Conservation (phyloP, 2,329 filamentous ascomycete genomes). For the Xylariaceae sp. region DNA sequence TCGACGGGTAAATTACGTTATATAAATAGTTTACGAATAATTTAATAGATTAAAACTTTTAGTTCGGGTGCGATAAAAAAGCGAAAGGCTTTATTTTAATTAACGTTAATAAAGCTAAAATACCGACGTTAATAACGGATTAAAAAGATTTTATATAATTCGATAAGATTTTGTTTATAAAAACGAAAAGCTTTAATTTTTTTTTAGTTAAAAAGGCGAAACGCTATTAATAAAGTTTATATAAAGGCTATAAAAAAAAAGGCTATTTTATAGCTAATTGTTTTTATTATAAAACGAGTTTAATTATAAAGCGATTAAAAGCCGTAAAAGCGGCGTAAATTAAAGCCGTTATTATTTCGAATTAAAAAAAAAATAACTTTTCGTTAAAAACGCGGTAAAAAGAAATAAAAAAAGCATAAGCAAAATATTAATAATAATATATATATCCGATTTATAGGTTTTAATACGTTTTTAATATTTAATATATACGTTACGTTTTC, state of each 20-base stretch:
- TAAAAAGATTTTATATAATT: neutral
- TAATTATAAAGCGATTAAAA: too few species aligned
- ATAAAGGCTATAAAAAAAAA: neutral
- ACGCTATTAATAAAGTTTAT: neutral
- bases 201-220: neutral
- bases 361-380: neutral
- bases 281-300: neutral
- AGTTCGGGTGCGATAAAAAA: too few species aligned
- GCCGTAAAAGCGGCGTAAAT: neutral
- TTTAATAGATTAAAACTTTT: too few species aligned
- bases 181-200: neutral
- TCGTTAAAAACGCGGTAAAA: too few species aligned
- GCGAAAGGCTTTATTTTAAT: neutral
- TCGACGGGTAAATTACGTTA: neutral
- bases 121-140: neutral
- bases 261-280: neutral
- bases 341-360: neutral
- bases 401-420: neutral
- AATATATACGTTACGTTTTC: too few species aligned
- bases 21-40: too few species aligned
- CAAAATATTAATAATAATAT: too few species aligned
- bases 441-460: too few species aligned
- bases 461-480: too few species aligned
- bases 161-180: neutral
- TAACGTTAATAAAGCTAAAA: neutral